Conservation (phyloP, 1,139 yeast species). For the Candida frijolesensis region DNA sequence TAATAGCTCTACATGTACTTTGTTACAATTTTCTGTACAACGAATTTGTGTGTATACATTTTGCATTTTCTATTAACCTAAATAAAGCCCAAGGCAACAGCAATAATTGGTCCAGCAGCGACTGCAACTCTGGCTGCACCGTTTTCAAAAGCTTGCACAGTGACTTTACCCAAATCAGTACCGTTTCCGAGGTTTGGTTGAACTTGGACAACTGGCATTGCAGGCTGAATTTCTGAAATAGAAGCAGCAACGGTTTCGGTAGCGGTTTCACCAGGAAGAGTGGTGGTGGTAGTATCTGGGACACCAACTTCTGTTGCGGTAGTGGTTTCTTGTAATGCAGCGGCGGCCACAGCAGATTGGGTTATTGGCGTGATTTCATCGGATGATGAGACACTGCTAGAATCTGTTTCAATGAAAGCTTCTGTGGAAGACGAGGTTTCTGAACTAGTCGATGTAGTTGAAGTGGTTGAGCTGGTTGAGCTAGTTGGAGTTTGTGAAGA, state of each 20-base stretch:
- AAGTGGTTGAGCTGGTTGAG: background rate
- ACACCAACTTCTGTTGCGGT: background rate
- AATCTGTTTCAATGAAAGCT: background rate
- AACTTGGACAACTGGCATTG: slow-evolving; percentile 1
- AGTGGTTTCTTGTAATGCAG: background rate
- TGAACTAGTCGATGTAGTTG: background rate
- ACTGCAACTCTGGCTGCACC: slow-evolving; percentile 3
- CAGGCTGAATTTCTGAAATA: background rate
- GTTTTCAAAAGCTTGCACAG: slow-evolving; percentile 6
- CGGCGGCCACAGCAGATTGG: slow-evolving; percentile 3
- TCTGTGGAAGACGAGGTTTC: background rate
- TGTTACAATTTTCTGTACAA: background rate
- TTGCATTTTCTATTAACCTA: background rate
- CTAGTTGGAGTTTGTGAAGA: background rate
- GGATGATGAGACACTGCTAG: background rate
- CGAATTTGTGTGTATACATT: too few relatives aligned
- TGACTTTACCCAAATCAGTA: slow-evolving; percentile 3
- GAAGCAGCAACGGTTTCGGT: background rate
- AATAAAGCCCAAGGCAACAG: background rate
- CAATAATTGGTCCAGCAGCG: slow-evolving; percentile 2
- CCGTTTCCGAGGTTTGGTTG: slow-evolving; percentile 1
- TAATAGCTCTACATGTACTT: background rate
- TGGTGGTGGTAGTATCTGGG: background rate
- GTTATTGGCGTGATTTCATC: background rate
- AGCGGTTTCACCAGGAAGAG: background rate